Evolutionary conservation across 164 flowering plant species (phyloP), one percentile per base, ranked within the genome.

Genomic region (Platanus orientalis): DNA sequence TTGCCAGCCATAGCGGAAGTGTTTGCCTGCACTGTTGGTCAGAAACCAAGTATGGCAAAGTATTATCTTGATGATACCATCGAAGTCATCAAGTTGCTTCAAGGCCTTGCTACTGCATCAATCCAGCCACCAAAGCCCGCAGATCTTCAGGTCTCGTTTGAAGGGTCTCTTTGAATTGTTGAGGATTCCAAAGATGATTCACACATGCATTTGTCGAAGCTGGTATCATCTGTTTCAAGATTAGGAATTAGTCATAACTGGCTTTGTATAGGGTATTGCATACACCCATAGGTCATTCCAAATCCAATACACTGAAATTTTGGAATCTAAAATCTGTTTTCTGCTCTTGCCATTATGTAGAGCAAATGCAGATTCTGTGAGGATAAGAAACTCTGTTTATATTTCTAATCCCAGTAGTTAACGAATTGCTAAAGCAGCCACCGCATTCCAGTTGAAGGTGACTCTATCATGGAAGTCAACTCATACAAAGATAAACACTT

Each of bases 41-140:
- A 56, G 49, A 68, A 68, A 30, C 71, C 71, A 13, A 68, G 71
- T 23, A 68, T 44, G 51, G 71, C 71, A 21, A 68, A 68, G 44
- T 68, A 68, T 39, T 68, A 54, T 47, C 71, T 68, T 0, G 71
- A 68, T 55, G 71, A 68, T 28, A 68, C 71, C 0, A 66, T 68
- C 11, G 65, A 68, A 6, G 71, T 68, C 45, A 61, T 68, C 32
- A 68, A 68, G 44, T 16, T 68, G 65, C 66, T 68, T 16, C 60
- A 68, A 42, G 71, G 71, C 14, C 30, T 68, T 49, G 71, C 71
- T 2, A 44, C 44, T 23, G 71, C 61, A 44, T 44, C 61, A 13
- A 40, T 36, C 13, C 61, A 47, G 58, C 61, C 56, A 16, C 62
- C 71, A 4, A 68, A 57, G 23, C 16, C 55, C 4, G 17, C 62